A percentile compares a stretch with the other conserved stretches of the same genome.
Conservation (phyloP, 139 green algal genomes). For the Closterium sp. region DNA sequence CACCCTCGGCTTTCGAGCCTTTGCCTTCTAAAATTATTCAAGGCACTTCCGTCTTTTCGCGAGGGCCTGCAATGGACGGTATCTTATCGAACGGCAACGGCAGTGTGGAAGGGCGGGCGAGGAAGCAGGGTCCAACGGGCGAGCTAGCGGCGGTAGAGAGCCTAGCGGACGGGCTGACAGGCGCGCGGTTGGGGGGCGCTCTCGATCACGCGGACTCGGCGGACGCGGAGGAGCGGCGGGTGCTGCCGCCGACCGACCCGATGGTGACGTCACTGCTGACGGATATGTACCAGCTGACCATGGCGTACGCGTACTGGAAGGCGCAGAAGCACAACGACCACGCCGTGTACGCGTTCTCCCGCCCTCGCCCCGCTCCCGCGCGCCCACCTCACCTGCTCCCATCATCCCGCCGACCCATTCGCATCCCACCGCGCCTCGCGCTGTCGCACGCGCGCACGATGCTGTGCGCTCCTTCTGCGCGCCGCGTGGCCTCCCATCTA, state of each 20-base stretch:
- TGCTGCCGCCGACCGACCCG: constrained; percentile 40
- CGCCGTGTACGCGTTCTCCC: constrained; percentile 20
- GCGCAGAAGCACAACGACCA: constrained; percentile 40
- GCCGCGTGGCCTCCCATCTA: neutral
- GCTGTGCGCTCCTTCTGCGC: neutral
- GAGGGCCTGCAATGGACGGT: neutral
- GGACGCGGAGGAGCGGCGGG: neutral
- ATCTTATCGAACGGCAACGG: neutral
- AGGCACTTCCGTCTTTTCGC: neutral
- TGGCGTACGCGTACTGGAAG: constrained; percentile 59
- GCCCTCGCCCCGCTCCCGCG: too few species aligned
- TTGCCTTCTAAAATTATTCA: neutral
- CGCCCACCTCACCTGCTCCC: neutral
- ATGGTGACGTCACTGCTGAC: constrained; percentile 52
- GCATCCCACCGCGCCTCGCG: neutral
- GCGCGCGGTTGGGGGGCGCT: neutral
- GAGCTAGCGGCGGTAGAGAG: neutral
- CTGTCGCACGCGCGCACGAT: neutral
- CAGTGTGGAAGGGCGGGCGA: neutral
- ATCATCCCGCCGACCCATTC: neutral
- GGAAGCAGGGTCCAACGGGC: neutral
- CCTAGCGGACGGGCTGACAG: neutral
- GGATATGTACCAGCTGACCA: constrained; percentile 58
- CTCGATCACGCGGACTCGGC: neutral
- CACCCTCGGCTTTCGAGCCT: neutral